Evolutionary conservation across 176 grass and related monocot species (phyloP).

Genomic region (Oryza longistaminata): DNA sequence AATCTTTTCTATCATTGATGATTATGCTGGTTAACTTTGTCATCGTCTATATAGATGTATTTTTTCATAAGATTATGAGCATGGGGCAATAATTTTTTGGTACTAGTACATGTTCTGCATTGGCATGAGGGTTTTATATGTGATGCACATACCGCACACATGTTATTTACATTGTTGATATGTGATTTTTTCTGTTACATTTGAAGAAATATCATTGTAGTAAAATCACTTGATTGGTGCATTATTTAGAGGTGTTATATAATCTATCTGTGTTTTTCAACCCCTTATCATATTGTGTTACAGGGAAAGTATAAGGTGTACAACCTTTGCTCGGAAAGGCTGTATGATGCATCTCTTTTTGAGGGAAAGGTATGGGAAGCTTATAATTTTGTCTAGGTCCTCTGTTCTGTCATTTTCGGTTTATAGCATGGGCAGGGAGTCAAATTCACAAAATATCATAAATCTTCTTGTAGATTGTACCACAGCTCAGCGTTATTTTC

Average conservation of each 20-base stretch:
- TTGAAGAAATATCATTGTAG: not conserved
- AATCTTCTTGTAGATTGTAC: no score
- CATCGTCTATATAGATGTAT: not conserved
- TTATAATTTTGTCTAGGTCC: slow-evolving; percentile 27
- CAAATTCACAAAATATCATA: no score
- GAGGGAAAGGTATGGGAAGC: slow-evolving; percentile 85
- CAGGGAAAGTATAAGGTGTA: slow-evolving; percentile 99
- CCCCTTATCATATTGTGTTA: slow-evolving; percentile 30
- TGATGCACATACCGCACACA: not conserved
- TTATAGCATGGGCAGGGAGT: no score
- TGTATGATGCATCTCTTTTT: slow-evolving; percentile 97
- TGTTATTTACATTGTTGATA: slow-evolving; percentile 1
- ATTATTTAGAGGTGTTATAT: slow-evolving; percentile 15
- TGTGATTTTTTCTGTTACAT: not conserved
- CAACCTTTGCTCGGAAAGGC: slow-evolving; percentile 96
- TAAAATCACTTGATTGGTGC: not conserved
- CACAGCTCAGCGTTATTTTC: no score
- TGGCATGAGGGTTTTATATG: not conserved
- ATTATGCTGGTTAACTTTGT: slow-evolving; percentile 14
- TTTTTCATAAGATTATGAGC: slow-evolving; percentile 1
- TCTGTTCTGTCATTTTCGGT: no score
- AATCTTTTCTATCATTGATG: slow-evolving; percentile 14
- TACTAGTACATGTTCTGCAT: slow-evolving; percentile 13
- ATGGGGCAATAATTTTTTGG: not conserved
- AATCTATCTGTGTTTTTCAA: slow-evolving; percentile 12